Evolutionary conservation across 768 basidiomycete genomes (phyloP), one percentile per base, ranked within the genome.

Genomic region (Tylopilus felleus): DNA sequence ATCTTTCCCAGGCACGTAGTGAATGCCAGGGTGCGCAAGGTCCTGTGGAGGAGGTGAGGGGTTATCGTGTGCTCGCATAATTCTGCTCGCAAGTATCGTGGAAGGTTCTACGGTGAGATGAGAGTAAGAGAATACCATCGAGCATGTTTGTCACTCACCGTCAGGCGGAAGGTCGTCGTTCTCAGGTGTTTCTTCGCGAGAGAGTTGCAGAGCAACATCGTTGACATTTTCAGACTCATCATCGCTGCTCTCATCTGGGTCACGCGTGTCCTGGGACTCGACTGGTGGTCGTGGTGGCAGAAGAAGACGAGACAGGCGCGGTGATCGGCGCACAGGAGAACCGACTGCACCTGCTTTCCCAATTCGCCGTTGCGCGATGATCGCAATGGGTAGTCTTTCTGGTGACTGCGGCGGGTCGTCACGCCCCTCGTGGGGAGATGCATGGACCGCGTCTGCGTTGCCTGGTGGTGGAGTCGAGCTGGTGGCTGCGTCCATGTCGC

Each of bases 41-140:
- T 60, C 60, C 39, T 49, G 62, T 27, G 82, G 82, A 5, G 82
- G 82, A 17, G 88, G 88, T 17, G 88, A 90, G 17, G 89, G 89
- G 61, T 91, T 91, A 61, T 82, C 83, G 53, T 82, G 80, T 48
- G 89, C 88, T 47, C 82, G 77, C 42, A 85, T 77, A 43, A 91
- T 80, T 69, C 72, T 82, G 57, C 74, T 80, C 29, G 85, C 89
- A 46, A 91, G 73, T 5, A 77, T 76, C 51, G 86, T 85, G 2
- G 86, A 80, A 9, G 86, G 87, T 64, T 90, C 88, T 82, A 57
- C 25, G 36, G 17, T 22, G n/a, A 40, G 35, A 39, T 12, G 47
- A 59, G 57, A 22, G 51, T 52, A 27, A 60, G 48, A 44, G 29
- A 48, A 47, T 49, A 55, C 38, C 46, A 35, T 45, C 42, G 29